These are phyloP conservation scores for Bertia moriformis DNA, from an alignment of 2,329 filamentous ascomycete genomes.

Conservation along the genomic window DNA sequence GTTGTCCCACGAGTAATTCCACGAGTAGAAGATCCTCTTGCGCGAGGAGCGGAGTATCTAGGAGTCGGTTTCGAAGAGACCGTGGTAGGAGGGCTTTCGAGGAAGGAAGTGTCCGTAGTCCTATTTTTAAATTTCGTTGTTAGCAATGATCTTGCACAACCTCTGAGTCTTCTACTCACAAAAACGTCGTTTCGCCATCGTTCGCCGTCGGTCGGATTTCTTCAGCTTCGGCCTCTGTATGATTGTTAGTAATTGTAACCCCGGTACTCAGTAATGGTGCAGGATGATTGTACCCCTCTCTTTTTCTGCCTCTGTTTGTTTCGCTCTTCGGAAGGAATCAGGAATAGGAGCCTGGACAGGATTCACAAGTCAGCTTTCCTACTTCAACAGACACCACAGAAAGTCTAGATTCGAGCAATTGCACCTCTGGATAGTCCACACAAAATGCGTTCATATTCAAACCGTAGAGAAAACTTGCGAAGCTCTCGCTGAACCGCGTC, in stretches of 20 bases:
- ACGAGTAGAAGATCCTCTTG: conserved; percentile 2
- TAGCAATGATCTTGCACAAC: neutral
- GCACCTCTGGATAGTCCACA: conserved; percentile 87
- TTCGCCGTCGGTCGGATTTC: neutral
- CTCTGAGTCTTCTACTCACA: conserved; percentile 42
- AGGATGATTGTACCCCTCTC: too few species aligned
- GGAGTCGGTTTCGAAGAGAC: conserved; percentile 29
- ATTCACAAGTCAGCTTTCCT: too few species aligned
- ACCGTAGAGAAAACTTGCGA: conserved; percentile 87
- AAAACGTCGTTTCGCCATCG: conserved; percentile 63
- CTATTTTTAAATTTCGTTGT: conserved; percentile 25
- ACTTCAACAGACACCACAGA: neutral
- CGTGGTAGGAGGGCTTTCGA: conserved; percentile 58
- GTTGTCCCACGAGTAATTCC: neutral
- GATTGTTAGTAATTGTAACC: too few species aligned
- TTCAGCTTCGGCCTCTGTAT: neutral
- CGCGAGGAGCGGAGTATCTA: conserved; percentile 26
- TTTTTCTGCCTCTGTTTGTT: conserved; percentile 36
- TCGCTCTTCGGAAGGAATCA: conserved; percentile 65
- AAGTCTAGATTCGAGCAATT: neutral
- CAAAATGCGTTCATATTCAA: conserved; percentile 99
- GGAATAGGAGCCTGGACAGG: conserved; percentile 70
- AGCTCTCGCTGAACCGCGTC: conserved; percentile 85
- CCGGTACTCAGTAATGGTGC: too few species aligned
- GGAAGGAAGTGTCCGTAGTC: conserved; percentile 82